Conservation (phyloP, 2,329 filamentous ascomycete species). For the Colletotrichum euphorbiae region DNA sequence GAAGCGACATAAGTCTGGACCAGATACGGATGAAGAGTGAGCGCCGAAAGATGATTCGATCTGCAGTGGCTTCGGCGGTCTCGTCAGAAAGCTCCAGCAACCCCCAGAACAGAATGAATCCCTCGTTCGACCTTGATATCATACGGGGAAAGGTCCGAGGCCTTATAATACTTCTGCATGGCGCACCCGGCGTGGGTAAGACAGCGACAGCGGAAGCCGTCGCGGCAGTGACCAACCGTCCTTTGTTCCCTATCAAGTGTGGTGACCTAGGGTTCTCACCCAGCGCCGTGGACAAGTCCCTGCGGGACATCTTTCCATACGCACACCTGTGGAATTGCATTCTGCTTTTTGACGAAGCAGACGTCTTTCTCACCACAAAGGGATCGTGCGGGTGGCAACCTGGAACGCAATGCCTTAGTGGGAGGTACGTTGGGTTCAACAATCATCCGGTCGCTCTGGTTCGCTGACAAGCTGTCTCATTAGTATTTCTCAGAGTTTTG, state of each 20-base stretch:
- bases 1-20: background rate
- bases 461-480: background rate
- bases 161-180: slow-evolving; percentile 25
- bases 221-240: slow-evolving; percentile 42
- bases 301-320: slow-evolving; percentile 42
- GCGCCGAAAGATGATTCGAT: slow-evolving; percentile 10
- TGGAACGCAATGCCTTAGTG: slow-evolving; percentile 43
- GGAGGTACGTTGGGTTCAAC: slow-evolving; percentile 37
- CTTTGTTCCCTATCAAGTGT: slow-evolving; percentile 45
- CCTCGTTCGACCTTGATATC: background rate
- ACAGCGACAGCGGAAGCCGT: slow-evolving; percentile 38
- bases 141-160: slow-evolving; percentile 25
- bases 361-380: slow-evolving; percentile 46
- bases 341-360: slow-evolving; percentile 46
- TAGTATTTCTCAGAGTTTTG: slow-evolving; percentile 55
- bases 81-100: background rate
- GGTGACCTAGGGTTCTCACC: slow-evolving; percentile 45
- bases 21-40: background rate
- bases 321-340: slow-evolving; percentile 45
- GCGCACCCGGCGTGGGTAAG: slow-evolving; percentile 13
- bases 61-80: slow-evolving; percentile 3
- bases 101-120: background rate
- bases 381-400: background rate
- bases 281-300: slow-evolving; percentile 41
- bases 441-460: background rate